Percentiles rank a stretch among this genome's conserved stretches.
These are phyloP conservation scores for Fusarium sp. DNA, from an alignment of 2,329 filamentous ascomycete genomes.

Conservation along the genomic window DNA sequence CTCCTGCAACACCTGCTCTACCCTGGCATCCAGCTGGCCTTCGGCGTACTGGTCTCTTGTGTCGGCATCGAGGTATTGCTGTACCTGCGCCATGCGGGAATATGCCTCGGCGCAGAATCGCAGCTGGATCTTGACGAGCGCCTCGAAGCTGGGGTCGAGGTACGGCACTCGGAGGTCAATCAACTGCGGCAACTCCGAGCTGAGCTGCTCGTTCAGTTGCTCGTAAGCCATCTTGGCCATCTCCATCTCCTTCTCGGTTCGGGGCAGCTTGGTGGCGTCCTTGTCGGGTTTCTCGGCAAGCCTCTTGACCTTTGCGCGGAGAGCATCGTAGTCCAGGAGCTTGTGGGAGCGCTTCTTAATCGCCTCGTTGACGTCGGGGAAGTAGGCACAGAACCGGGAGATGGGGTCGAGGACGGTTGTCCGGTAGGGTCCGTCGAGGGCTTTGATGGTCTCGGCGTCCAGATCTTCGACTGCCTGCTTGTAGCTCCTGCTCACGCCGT, in stretches of 20 bases:
- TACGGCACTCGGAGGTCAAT: constrained; percentile 98
- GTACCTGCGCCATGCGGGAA: constrained; percentile 97
- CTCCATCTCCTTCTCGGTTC: constrained; percentile 95
- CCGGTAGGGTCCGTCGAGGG: constrained; percentile 93
- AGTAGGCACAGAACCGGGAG: constrained; percentile 95
- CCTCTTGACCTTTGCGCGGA: constrained; percentile 96
- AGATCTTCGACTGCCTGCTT: constrained; percentile 98
- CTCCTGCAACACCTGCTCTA: constrained; percentile 96
- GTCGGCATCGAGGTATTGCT: constrained; percentile 96
- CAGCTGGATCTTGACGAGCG: constrained; percentile 97
- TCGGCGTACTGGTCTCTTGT: constrained; percentile 96
- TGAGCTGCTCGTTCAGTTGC: constrained; percentile 96
- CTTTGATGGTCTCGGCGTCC: constrained; percentile 98
- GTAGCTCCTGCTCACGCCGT: constrained; percentile 96
- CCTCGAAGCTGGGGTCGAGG: constrained; percentile 96
- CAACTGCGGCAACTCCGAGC: constrained; percentile 90
- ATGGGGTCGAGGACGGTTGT: constrained; percentile 97
- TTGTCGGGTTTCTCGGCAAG: constrained; percentile 99
- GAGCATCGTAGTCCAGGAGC: constrained; percentile 95
- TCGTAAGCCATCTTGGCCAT: constrained; percentile 95
- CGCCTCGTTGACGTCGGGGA: constrained; percentile 98
- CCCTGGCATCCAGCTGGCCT: constrained; percentile 88
- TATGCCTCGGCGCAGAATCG: constrained; percentile 98
- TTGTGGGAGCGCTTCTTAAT: constrained; percentile 99
- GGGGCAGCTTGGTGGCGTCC: constrained; percentile 94